Base-by-base conservation (phyloP, 108 stramenopile species). In the Nitzschia inconspicua region DNA sequence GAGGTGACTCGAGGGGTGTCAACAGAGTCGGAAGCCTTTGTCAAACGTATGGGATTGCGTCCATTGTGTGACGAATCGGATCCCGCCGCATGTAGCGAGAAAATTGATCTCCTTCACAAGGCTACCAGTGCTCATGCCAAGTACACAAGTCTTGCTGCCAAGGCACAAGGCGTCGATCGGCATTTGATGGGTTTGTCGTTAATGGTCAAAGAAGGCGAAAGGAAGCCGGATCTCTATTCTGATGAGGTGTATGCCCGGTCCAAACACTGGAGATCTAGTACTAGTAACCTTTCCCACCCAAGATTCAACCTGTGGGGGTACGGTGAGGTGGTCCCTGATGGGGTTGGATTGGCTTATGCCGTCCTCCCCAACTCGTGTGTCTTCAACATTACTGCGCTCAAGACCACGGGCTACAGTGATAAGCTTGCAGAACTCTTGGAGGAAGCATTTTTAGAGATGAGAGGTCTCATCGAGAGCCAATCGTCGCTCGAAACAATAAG, bases 381-480 rank as follows among this genome's bases (percentile, higher is more conserved):
- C 46, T 92, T 92, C 66, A 91, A 82, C 47, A 76, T 95, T 18
- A 85, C 91, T 11, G 76, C 89, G 18, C 73, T 86, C 32, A 63
- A 65, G 24, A 75, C 89, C 18, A 66, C 77, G 9, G 74, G 72
- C 26, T 95, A 83, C 82, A 73, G 87, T 11, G 70, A 82, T 27
- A 51, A 75, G 18, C 51, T 92, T 31, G 72, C 66, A 24, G 75
- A 86, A 47, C 63, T 85, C 28, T 37, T 95, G 23, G 85, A 91
- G 59, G 93, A 92, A 57, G 89, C 89, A 27, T 49, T 92, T 52
- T 63, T 86, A 43, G 88, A 95, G 62, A 89, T 95, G 88, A 58
- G 81, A 59, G 63, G 56, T 18, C 57, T 95, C 41, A 55, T 86
- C 47, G 90, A 85, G n/a, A n/a, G n/a, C n/a, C n/a, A n/a, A n/a